phyloP scores from a whole-genome alignment of 2,329 filamentous ascomycete species.

The Aspergillus ibericus region DNA sequence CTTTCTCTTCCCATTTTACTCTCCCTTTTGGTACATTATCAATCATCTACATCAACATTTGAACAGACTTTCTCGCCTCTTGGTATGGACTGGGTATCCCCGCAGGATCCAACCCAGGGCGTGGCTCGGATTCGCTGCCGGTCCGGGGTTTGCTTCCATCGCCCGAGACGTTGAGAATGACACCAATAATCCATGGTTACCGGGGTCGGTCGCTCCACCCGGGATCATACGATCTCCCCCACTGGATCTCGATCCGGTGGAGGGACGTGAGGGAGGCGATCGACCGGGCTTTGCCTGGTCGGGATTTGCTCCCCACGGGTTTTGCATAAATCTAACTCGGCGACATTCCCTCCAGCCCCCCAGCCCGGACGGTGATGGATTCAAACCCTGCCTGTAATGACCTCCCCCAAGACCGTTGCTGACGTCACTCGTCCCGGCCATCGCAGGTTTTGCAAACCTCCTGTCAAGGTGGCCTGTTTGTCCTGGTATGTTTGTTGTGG shows the following conservation, averaged over 20 bases:
- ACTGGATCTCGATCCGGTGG: neutral
- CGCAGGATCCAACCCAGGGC: neutral
- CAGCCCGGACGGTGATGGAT: neutral
- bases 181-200: neutral
- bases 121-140: neutral
- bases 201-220: neutral
- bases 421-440: constrained; percentile 2
- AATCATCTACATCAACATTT: too few relatives aligned
- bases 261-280: neutral
- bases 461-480: constrained; percentile 54
- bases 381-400: neutral
- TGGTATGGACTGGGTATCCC: too few relatives aligned
- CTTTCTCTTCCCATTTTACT: too few relatives aligned
- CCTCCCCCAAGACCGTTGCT: neutral
- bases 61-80: too few relatives aligned
- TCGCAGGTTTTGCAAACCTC: constrained; percentile 33
- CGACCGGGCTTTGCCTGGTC: neutral
- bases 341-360: neutral
- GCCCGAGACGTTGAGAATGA: neutral
- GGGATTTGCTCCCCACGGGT: neutral
- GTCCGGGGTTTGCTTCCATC: neutral
- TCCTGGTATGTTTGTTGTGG: constrained; percentile 45
- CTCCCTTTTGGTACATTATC: too few relatives aligned
- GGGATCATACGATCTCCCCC: neutral
- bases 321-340: neutral